phyloP scores from a whole-genome alignment of 1,284 basidiomycete genomes.

The Boletus mariae region DNA sequence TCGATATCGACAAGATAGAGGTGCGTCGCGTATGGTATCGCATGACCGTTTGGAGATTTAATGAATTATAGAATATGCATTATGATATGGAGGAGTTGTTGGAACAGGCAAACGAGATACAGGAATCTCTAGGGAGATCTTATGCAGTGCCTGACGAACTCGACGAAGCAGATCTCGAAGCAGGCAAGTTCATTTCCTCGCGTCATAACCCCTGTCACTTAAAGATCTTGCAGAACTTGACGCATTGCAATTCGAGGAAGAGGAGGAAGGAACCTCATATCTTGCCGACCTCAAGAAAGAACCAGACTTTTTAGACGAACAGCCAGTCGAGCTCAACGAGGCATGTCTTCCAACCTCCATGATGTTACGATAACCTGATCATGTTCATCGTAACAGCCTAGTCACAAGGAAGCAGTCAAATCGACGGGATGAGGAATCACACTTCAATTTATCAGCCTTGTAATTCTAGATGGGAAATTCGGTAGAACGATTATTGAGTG shows the following conservation, averaged over 20 bases:
- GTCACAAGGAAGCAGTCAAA: constrained; percentile 53
- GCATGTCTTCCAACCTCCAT: constrained; percentile 34
- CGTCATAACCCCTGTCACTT: constrained; percentile 1
- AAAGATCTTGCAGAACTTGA: constrained; percentile 69
- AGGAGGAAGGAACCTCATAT: constrained; percentile 86
- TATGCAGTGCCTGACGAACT: constrained; percentile 98
- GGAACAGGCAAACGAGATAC: constrained; percentile 97
- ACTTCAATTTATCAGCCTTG: constrained; percentile 8
- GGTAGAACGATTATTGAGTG: neutral
- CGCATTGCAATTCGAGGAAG: constrained; percentile 81
- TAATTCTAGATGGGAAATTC: constrained; percentile 9
- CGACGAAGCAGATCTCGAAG: constrained; percentile 96
- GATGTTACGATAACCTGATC: neutral
- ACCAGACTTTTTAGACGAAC: constrained; percentile 87
- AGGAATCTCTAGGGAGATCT: constrained; percentile 89
- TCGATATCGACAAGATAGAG: constrained; percentile 98
- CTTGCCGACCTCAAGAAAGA: constrained; percentile 79
- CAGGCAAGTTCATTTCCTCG: constrained; percentile 56
- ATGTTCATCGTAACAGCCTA: constrained; percentile 17
- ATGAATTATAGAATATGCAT: constrained; percentile 69
- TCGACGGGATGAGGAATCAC: constrained; percentile 37
- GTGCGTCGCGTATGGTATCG: constrained; percentile 41
- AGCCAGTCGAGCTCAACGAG: constrained; percentile 67
- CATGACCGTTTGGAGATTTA: neutral
- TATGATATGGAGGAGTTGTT: constrained; percentile 98